These are phyloP conservation scores for Xylaria acuta DNA, from an alignment of 495 filamentous ascomycete species.

Conservation along the genomic window DNA sequence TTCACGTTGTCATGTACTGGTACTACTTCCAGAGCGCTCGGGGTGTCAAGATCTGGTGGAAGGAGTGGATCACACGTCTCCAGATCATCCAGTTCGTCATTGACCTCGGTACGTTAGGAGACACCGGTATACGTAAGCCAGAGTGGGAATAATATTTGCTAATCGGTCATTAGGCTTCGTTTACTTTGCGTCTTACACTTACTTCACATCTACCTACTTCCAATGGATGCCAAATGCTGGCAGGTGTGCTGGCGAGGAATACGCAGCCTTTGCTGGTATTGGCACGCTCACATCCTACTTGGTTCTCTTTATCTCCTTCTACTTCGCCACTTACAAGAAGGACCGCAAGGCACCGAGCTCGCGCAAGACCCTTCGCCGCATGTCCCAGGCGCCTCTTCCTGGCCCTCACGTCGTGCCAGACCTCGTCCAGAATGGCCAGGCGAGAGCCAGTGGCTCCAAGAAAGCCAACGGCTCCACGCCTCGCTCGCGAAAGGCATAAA, in stretches of 20 bases:
- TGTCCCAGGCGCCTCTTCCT: constrained; percentile 61
- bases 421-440: constrained; percentile 44
- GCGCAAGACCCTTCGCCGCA: constrained; percentile 62
- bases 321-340: constrained; percentile 96
- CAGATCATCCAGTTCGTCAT: constrained; percentile 85
- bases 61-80: constrained; percentile 86
- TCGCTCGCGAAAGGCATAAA: constrained; percentile 66
- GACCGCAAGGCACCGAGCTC: constrained; percentile 65
- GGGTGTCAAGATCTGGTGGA: constrained; percentile 86
- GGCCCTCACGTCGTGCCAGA: constrained; percentile 52
- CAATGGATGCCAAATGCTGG: constrained; percentile 80
- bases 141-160: constrained; percentile 31
- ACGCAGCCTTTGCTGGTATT: constrained; percentile 92
- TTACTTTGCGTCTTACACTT: constrained; percentile 95
- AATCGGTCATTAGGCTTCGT: constrained; percentile 69
- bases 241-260: constrained; percentile 94
- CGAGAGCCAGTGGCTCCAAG: constrained; percentile 49
- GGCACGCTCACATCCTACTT: constrained; percentile 92
- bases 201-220: constrained; percentile 94
- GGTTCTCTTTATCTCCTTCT: constrained; percentile 98
- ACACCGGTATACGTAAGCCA: not conserved
- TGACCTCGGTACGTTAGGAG: constrained; percentile 67
- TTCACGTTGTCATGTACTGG: constrained; percentile 80
- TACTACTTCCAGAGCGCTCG: constrained; percentile 86
- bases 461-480: constrained; percentile 59